Base-by-base conservation (phyloP, 2,329 filamentous ascomycete genomes). In the Fusarium cyanostomum region DNA sequence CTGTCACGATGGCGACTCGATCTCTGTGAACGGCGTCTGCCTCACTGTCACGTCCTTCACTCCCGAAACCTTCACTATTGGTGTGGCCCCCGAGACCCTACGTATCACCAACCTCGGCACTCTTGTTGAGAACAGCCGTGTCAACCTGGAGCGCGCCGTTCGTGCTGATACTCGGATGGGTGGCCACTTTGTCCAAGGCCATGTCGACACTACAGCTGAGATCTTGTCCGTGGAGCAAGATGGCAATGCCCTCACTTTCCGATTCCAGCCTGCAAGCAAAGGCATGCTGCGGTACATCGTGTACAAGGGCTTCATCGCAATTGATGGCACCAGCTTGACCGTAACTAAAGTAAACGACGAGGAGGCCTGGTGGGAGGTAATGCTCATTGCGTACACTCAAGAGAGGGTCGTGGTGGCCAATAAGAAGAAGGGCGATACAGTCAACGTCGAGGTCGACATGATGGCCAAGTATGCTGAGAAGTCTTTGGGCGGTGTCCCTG, bases 301-400 rank as follows among this genome's bases (percentile, higher is more conserved):
- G 15, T 92, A 96, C 82, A 99, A 99, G 83, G 95, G 95, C 45
- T 99, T 93, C 77, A 88, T 99, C 52, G 92, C 94, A 39, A 86
- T 99, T 46, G 95, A 99, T 74, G 95, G 95, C 5, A 94, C 95
- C 21, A 97, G 94, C 74, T 81, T 99, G 81, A 99, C 95, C 0
- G 86, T 99, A 3, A 98, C 94, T 3, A 84, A 86, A 67, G 94
- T 98, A 27, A 80, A 94, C 71, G 94, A 97, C 76, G 84, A 74
- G 5, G 85, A 87, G 66, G 89, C 90, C 37, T 96, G 92, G 76
- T 97, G 89, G 86, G 95, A 98, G 84, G 90, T 99, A 45, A 99
- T 99, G 95, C 82, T 99, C 61, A 97, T 99, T 75, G 86, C 91
- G 8, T 99, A 99, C 78, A 97, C 95, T 10, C 95, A 98, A 80